phyloP scores from a whole-genome alignment of 2,329 filamentous ascomycete species.

The Arachnopeziza araneosa region DNA sequence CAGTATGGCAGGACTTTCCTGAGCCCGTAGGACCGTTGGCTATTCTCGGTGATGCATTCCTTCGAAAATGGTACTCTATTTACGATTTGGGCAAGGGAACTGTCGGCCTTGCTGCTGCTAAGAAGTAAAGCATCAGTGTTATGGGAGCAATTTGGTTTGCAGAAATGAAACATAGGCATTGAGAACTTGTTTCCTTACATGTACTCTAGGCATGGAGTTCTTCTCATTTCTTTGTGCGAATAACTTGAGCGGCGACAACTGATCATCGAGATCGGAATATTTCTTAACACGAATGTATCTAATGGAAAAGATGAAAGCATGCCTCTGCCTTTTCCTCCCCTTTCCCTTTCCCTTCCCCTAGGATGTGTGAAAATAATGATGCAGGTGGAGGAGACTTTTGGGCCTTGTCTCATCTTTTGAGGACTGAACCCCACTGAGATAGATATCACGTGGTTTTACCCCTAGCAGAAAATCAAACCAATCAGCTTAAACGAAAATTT shows the following conservation, averaged over 20 bases:
- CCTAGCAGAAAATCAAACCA: conserved; percentile 5
- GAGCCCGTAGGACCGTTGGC: conserved; percentile 85
- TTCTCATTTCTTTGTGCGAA: neutral
- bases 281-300: conserved; percentile 1
- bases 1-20: conserved; percentile 66
- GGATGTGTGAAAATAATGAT: no score
- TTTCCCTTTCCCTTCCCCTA: no score
- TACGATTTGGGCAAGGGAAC: conserved; percentile 89
- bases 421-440: no score
- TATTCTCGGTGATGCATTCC: conserved; percentile 85
- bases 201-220: conserved; percentile 17
- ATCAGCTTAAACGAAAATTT: neutral
- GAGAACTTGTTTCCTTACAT: conserved; percentile 17
- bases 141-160: neutral
- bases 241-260: neutral
- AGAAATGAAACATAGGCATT: neutral
- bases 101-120: conserved; percentile 84
- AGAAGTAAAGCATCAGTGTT: conserved; percentile 29
- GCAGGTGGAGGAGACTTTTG: no score
- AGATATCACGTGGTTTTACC: neutral
- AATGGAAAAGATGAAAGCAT: neutral
- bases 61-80: conserved; percentile 87
- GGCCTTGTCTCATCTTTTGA: no score
- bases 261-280: conserved; percentile 7
- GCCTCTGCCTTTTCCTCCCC: no score